Base-by-base conservation (phyloP, 1,284 basidiomycete genomes). In the Trichosporon sp. region DNA sequence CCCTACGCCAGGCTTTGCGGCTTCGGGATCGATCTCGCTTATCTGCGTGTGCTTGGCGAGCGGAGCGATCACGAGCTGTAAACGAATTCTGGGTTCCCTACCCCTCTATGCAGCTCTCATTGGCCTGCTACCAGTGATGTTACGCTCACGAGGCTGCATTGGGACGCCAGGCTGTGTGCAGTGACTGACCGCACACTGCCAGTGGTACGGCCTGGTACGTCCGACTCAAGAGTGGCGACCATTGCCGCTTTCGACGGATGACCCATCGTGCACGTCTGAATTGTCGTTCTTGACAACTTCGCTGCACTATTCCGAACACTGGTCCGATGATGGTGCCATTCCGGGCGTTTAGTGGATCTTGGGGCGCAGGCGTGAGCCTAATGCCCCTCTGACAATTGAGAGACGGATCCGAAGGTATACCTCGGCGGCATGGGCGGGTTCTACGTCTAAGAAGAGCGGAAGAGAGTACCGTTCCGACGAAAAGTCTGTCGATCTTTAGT, bases 11-110 rank as follows among this genome's bases (percentile, higher is more conserved):
- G 51, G 19, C 51, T 54, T 54, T 19, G 51, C 19, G 19, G n/a
- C 51, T 54, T 54, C 19, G 51, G 51, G 51, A 46, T 46, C 43
- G 43, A 46, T 46, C 51, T 54, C 51, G 51, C 51, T 16, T 54
- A 54, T 54, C 51, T 54, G 51, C 19, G 6, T 1, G 51, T 3
- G 19, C 51, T 54, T 54, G 51, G 51, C 51, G 51, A 54, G 51
- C 5, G 11, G 4, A 21, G 51, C 51, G 21, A 54, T 19, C 51
- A 54, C 51, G 51, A 54, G 51, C 51, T 54, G 51, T 7, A 5
- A 11, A 54, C 51, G 51, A 54, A 54, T 54, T 54, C n/a, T 6
- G 14, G 10, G 11, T 10, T 10, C 38, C 38, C 8, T 54, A 7
- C 51, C 4, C 4, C 19, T 16, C 10, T 5, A 7, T 10, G 51